Evolutionary conservation across 1,284 basidiomycete species (phyloP), one percentile per base, ranked within the genome.

Genomic region (Wolfiporia cocos): DNA sequence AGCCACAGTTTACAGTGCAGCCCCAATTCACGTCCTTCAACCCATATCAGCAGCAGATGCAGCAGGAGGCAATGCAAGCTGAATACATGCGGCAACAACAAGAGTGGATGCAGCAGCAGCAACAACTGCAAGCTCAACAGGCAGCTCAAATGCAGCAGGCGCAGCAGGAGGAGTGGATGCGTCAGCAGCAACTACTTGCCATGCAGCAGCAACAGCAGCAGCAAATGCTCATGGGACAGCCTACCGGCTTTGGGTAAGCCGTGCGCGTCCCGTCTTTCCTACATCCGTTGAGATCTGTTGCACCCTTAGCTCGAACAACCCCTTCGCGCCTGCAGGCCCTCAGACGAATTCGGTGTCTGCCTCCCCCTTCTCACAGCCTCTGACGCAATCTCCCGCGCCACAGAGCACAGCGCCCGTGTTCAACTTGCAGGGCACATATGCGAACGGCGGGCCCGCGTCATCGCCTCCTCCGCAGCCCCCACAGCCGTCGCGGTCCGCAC

Each of bases 41-140:
- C 50, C 95, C 95, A 0, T 99, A 97, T 58, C 87, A 96, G 49
- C 92, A 96, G 65, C 86, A 95, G 53, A 83, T 92, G 38, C 90
- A 98, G 57, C 84, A 96, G 53, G 83, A 89, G 59, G 82, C 82
- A 15, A 73, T 79, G 55, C 81, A 79, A 76, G 80, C 78, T 10
- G 84, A 87, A 53, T 87, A 81, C 56, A 51, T 83, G 57, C 78
- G 79, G 38, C 83, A 87, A 54, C 85, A 88, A 50, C 80, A 85
- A 56, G 70, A 84, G 44, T 81, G 78, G 67, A 56, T 74, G 50
- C 64, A 79, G 49, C 70, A 69, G 48, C 66, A 65, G 41, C 65
- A 64, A 28, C 65, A 72, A 44, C 67, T 65, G 32, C 62, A 73
- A 49, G 58, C 61, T 11, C 70, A 72, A 43, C 78, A 86, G 55